phyloP scores from a whole-genome alignment of 805 yeast genomes.

The Osmozyma mogii region DNA sequence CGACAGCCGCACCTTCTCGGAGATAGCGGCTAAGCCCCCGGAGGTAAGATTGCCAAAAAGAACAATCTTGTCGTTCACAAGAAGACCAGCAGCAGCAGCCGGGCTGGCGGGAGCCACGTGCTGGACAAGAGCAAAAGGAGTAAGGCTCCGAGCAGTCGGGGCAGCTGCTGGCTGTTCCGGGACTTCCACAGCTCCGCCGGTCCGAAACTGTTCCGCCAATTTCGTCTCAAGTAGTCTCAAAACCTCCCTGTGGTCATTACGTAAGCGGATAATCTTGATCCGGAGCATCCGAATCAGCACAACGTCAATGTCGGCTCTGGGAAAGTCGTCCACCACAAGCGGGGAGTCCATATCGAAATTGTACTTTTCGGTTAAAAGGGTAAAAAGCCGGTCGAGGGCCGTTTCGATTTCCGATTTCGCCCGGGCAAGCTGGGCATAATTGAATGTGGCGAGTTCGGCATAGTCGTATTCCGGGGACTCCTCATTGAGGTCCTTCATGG shows the following conservation, averaged over 20 bases:
- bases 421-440: constrained; percentile 8
- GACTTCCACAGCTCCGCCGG: constrained; percentile 6
- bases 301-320: constrained; percentile 77
- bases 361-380: constrained; percentile 33
- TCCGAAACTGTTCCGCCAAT: constrained; percentile 36
- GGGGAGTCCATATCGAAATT: constrained; percentile 57
- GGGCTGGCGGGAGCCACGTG: constrained; percentile 50
- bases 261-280: constrained; percentile 53
- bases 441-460: constrained; percentile 2
- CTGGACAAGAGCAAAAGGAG: constrained; percentile 49
- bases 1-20: constrained; percentile 33
- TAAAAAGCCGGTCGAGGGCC: constrained; percentile 33
- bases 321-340: constrained; percentile 63
- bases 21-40: constrained; percentile 42
- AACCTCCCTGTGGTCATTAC: constrained; percentile 59
- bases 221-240: constrained; percentile 39
- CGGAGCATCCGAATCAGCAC: constrained; percentile 54
- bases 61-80: constrained; percentile 45
- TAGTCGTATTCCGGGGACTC: constrained; percentile 5
- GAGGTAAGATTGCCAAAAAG: constrained; percentile 40
- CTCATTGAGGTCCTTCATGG: constrained; percentile 11
- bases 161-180: neutral
- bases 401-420: constrained; percentile 21
- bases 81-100: constrained; percentile 45
- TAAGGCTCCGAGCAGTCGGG: neutral